A percentile compares a stretch with the other conserved stretches of the same genome.
Evolutionary conservation across 1,139 yeast species (phyloP).

Genomic region (Diutina sp.): DNA sequence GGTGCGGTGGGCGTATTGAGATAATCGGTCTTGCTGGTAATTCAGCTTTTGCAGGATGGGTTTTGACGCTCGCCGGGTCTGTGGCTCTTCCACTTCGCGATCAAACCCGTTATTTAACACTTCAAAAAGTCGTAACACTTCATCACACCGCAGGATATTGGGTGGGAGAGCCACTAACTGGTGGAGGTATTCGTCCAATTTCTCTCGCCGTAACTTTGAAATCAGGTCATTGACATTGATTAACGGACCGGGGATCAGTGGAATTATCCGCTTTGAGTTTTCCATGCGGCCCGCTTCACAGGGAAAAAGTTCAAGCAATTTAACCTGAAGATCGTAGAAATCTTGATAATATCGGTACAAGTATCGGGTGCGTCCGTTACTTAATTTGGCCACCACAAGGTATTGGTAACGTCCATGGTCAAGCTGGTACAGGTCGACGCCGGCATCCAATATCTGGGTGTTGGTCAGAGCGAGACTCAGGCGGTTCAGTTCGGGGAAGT

Average conservation of each 20-base stretch:
- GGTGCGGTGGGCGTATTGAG: slow-evolving; percentile 23
- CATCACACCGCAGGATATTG: slow-evolving; percentile 59
- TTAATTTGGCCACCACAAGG: slow-evolving; percentile 55
- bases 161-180: slow-evolving; percentile 65
- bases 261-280: slow-evolving; percentile 60
- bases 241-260: slow-evolving; percentile 94
- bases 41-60: slow-evolving; percentile 29
- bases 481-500: slow-evolving; percentile 9
- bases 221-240: slow-evolving; percentile 85
- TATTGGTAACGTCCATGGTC: slow-evolving; percentile 90
- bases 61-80: slow-evolving; percentile 15
- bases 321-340: slow-evolving; percentile 88
- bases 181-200: slow-evolving; percentile 71
- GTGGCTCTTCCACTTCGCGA: slow-evolving; percentile 20
- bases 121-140: slow-evolving; percentile 62
- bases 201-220: slow-evolving; percentile 74
- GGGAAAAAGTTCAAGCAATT: slow-evolving; percentile 73
- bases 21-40: slow-evolving; percentile 29
- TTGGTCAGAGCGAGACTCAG: slow-evolving; percentile 22
- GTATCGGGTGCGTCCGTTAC: slow-evolving; percentile 57
- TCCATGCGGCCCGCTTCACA: slow-evolving; percentile 86
- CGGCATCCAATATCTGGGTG: slow-evolving; percentile 38
- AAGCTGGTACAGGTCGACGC: slow-evolving; percentile 70
- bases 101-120: slow-evolving; percentile 53
- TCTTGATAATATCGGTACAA: slow-evolving; percentile 90